phyloP scores from a whole-genome alignment of 371 early-diverging fungal genomes.

The Apophysomyces trapeziformis region DNA sequence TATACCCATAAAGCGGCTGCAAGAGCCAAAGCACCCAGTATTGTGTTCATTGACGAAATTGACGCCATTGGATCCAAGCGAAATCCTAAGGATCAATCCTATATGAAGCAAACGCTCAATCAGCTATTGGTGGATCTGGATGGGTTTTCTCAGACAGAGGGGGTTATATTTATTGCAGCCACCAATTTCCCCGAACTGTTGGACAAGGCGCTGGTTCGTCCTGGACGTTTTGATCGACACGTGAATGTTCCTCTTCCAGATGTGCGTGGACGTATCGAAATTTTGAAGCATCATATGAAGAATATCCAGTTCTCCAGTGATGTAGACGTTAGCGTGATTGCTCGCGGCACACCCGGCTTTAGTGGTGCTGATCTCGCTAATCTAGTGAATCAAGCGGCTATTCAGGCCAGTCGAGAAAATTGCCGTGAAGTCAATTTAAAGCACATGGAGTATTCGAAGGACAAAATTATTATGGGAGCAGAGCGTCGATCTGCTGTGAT shows the following conservation, averaged over 20 bases:
- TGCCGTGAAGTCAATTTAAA: conserved; percentile 63
- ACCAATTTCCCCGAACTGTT: conserved; percentile 98
- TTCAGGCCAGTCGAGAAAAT: conserved; percentile 82
- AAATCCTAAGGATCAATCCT: conserved; percentile 85
- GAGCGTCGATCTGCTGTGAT: conserved; percentile 90
- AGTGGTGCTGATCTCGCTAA: conserved; percentile 98
- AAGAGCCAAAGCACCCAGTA: conserved; percentile 92
- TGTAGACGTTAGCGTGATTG: conserved; percentile 79
- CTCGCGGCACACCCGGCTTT: conserved; percentile 94
- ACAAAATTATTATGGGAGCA: conserved; percentile 94
- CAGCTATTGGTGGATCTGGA: conserved; percentile 94
- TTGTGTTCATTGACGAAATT: conserved; percentile 98
- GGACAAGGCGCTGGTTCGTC: conserved; percentile 95
- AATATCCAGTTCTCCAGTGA: conserved; percentile 58
- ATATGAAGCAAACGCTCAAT: conserved; percentile 93
- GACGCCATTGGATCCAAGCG: conserved; percentile 97
- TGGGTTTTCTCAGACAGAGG: conserved; percentile 90
- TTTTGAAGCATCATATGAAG: conserved; percentile 86
- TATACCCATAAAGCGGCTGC: conserved; percentile 64
- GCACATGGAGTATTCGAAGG: conserved; percentile 94
- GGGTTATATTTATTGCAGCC: conserved; percentile 95
- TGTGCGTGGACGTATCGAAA: conserved; percentile 87
- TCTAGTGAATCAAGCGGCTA: conserved; percentile 92
- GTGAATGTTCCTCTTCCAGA: conserved; percentile 94
- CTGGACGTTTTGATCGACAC: conserved; percentile 95